phyloP scores from a whole-genome alignment of 2,329 filamentous ascomycete species.

The Grosmannia huntii region DNA sequence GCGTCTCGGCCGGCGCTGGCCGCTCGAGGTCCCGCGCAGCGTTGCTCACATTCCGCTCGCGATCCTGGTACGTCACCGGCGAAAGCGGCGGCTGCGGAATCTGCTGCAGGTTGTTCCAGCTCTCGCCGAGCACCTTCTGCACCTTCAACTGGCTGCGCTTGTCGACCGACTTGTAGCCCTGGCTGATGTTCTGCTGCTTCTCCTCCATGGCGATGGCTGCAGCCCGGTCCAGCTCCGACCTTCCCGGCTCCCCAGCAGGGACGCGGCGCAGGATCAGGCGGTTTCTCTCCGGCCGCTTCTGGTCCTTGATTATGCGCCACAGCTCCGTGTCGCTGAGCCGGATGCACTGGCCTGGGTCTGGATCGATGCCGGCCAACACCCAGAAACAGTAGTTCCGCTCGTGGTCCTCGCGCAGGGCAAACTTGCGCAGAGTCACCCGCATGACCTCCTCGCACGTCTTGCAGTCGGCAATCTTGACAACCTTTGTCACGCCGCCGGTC shows the following conservation, averaged over 20 bases:
- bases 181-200: constrained; percentile 57
- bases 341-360: constrained; percentile 68
- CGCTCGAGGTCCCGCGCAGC: constrained; percentile 45
- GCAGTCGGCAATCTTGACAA: constrained; percentile 86
- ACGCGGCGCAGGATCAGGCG: constrained; percentile 84
- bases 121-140: constrained; percentile 79
- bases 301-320: constrained; percentile 81
- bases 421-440: constrained; percentile 76
- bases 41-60: constrained; percentile 53
- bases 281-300: constrained; percentile 73
- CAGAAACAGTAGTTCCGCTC: constrained; percentile 96
- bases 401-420: constrained; percentile 77
- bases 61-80: constrained; percentile 59
- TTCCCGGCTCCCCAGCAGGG: constrained; percentile 80
- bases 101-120: constrained; percentile 65
- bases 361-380: constrained; percentile 73
- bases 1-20: constrained; percentile 34
- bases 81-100: constrained; percentile 57
- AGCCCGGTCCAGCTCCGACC: constrained; percentile 74
- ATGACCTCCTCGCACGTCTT: constrained; percentile 88
- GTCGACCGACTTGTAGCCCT: constrained; percentile 50
- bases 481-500: constrained; percentile 80
- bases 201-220: constrained; percentile 85
- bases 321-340: constrained; percentile 78
- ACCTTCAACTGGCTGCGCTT: constrained; percentile 77